Base-by-base conservation (phyloP, 208 protist genomes). In the Trypanosoma rangeli region DNA sequence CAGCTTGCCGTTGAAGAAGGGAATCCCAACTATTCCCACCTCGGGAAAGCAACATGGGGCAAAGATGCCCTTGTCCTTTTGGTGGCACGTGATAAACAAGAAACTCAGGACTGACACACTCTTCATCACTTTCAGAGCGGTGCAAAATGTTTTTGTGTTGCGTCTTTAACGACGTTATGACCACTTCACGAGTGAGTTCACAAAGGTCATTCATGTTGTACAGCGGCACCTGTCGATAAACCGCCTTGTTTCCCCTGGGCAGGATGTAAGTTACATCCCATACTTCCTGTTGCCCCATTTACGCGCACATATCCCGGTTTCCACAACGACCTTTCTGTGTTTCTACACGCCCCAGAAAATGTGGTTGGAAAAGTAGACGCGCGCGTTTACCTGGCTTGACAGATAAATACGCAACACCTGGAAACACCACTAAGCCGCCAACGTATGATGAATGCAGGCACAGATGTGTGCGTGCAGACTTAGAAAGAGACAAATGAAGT, bases 251-350 rank as follows among this genome's bases (percentile, higher is more conserved):
- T 31, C 57, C 52, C n/a, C 54, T 59, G 22, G 60, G 59, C 13
- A 67, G 50, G n/a, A 65, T 39, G 33, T 60, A 73, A 9, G 50
- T 73, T 13, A 73, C 68, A 59, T 71, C 56, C 66, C 66, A 70
- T 0, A 46, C 4, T 12, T 52, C n/a, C 26, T 15, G 15, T 28
- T 64, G 28, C 33, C 37, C 46, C 44, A 50, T 18, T 52, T 15
- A 67, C 39, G 67, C 49, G 48, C 9, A 64, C 39, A 42, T 46
- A n/a, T 31, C 37, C 22, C 39, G 44, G 16, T 24, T 42, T 31
- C 52, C 24, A 59, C 52, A 1, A 5, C 33, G 18, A 8, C 37
- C 7, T 3, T 15, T 54, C 31, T 20, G 3, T 28, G 5, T 31
- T n/a, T 10, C 61, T 33, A 70, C 49, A 33, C n/a, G n/a, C n/a